Evolutionary conservation across 208 protist genomes (phyloP), one percentile per base, ranked within the genome.

Genomic region (Acanthamoeba royreba): DNA sequence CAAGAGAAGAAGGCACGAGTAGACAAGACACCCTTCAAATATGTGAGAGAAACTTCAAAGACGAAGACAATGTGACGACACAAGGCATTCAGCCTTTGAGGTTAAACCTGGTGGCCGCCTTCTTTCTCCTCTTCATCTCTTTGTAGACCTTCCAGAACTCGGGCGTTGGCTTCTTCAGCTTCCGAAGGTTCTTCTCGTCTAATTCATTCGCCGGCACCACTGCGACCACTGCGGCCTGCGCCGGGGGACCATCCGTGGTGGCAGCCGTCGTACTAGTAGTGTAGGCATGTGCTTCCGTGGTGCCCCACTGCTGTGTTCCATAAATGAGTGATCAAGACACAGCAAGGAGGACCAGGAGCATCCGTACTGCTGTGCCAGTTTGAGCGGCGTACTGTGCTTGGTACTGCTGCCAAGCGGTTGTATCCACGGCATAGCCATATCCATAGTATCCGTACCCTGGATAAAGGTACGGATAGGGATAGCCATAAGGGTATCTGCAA

Each of bases 141-240:
- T 85, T 85, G 74, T 85, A 85, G 74, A 45, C 74, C 74, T 85
- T 85, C 74, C 74, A 85, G 22, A 85, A 85, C 74, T 85, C 74
- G 74, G 74, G 74, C 74, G 74, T 85, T 3, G 38, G 74, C 43
- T 85, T 85, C 74, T 85, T 85, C 19, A 11, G 4, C 74, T 85
- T 85, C 43, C n/a, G n/a, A n/a, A n/a, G n/a, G n/a, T 85, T 85
- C 74, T 85, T 85, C n/a, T 4, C 35, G 9, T 77, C 28, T 42
- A 2, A n/a, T n/a, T n/a, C n/a, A n/a, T n/a, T n/a, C n/a, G n/a
- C n/a, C 66, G 33, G 4, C 74, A 2, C 25, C 66, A 3, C 9
- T 40, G n/a, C n/a, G n/a, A n/a, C n/a, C n/a, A n/a, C n/a, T n/a
- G n/a, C n/a, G n/a, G 38, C 66, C 66, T 0, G 0, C 49, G 49